Conservation (phyloP, 345 rosid species). For the Cardamine chenopodiifolia region DNA sequence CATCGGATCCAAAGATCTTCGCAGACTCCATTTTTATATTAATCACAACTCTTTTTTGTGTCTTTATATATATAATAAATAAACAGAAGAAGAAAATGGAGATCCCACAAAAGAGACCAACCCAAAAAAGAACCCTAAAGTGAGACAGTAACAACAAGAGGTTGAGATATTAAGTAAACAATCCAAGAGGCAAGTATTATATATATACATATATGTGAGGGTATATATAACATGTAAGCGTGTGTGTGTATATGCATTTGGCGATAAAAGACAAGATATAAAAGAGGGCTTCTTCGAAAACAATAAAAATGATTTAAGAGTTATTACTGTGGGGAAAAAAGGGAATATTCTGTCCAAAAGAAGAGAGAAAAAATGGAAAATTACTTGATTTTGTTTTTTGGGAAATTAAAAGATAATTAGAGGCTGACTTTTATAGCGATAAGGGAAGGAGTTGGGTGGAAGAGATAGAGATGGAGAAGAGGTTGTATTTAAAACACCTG, state of each 20-base stretch:
- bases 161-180: conserved; percentile 40
- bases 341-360: conserved; percentile 18
- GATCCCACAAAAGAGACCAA: conserved; percentile 29
- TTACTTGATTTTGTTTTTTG: neutral
- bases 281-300: neutral
- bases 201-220: conserved; percentile 14
- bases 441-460: conserved; percentile 37
- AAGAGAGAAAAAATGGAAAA: neutral
- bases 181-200: conserved; percentile 27
- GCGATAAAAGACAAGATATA: conserved; percentile 27
- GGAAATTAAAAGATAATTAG: conserved; percentile 34
- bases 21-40: conserved; percentile 52
- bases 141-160: conserved; percentile 37
- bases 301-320: neutral
- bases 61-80: neutral
- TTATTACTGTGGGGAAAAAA: neutral
- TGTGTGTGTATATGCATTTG: conserved; percentile 26
- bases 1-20: conserved; percentile 42
- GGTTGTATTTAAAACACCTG: conserved; percentile 45
- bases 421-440: conserved; percentile 32
- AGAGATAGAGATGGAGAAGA: conserved; percentile 39
- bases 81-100: conserved; percentile 22
- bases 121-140: conserved; percentile 33
- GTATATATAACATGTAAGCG: conserved; percentile 14
- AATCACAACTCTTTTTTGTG: conserved; percentile 1